Evolutionary conservation across 345 rosid genomes (phyloP), one percentile per base, ranked within the genome.

Genomic region (Lepidium didymum): DNA sequence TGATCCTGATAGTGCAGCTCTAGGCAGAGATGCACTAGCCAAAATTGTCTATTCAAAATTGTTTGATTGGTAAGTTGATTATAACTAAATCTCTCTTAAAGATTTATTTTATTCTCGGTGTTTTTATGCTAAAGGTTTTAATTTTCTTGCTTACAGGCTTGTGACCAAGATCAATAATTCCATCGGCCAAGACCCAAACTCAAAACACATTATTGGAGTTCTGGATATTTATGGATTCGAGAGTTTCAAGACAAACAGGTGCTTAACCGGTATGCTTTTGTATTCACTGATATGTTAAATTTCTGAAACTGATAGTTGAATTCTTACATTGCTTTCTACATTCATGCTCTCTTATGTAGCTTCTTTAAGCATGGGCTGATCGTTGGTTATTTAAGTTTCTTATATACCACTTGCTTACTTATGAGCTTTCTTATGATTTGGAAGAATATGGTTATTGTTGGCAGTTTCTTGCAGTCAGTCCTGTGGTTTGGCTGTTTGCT

Each of bases 201-300:
- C 99, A 36, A 88, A 88, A 73, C 72, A 23, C 74, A 81, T 88
- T 53, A 94, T 94, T 64, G 99, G 97, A 11, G 95, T 94, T 75
- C 87, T 94, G 83, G 99, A 94, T 87, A 94, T 94, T 41, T 94
- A 94, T 83, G 99, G 99, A 71, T 94, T 94, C 75, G 99, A 94
- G 86, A 94, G 97, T 87, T 94, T 94, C 92, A 89, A 94, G 89
- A 91, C 96, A 81, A 94, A 94, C 90, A 94, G 99, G 99, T 94
- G 91, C 94, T 84, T 86, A 75, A 81, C 80, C 60, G 84, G 87
- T 84, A 87, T 80, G 86, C 92, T 87, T 88, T 81, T 94, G 77
- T 66, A 41, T 73, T 57, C 37, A 56, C 67, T 51, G 56, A 59
- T 60, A 58, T 73, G 61, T 43, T 66, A 50, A 33, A 55, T 53